Base-by-base conservation (phyloP, 441 rosid genomes). In the Euphorbia schlechtendalii region DNA sequence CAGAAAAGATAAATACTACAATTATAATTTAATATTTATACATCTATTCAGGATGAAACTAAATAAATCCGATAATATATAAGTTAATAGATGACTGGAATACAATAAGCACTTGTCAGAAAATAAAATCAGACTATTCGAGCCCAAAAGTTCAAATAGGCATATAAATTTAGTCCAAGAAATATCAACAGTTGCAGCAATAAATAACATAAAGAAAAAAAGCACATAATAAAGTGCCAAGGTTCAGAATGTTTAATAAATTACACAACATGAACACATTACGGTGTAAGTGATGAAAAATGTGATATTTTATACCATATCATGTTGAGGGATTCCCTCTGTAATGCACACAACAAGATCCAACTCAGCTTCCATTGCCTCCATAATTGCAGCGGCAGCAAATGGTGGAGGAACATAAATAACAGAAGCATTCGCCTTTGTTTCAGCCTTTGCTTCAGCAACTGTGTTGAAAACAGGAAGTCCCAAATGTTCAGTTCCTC, bases 401-500 rank as follows among this genome's bases (percentile, higher is more conserved):
- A 90, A 94, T 9, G 97, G 90, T 3, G 97, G 96, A 52, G 99
- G 97, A 58, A 94, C 99, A 66, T 94, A 94, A 65, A 94, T 74
- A 54, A 84, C 99, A 2, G 96, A 94, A 14, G 97, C 99, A 74
- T 94, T 94, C 46, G 96, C 96, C 74, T 83, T 90, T 0, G 96
- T 84, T 72, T 86, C 97, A 67, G 96, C 92, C 70, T 90, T 94
- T 0, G 99, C 99, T 76, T 94, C 99, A 25, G 97, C 92, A 49
- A 94, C 96, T 15, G 99, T 58, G 79, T 94, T 90, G 79, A 88
- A 90, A 63, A 94, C 97, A 32, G 97, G 97, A 69, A 90, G 96
- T 22, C 99, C 99, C 77, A 90, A 80, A 76, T 94, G 99, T 64
- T 90, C 97, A 0, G 99, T 94, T 28, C 99, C 99, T 54, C 99